Evolutionary conservation across 495 filamentous ascomycete genomes (phyloP).

Genomic region (Penicillium steckii): DNA sequence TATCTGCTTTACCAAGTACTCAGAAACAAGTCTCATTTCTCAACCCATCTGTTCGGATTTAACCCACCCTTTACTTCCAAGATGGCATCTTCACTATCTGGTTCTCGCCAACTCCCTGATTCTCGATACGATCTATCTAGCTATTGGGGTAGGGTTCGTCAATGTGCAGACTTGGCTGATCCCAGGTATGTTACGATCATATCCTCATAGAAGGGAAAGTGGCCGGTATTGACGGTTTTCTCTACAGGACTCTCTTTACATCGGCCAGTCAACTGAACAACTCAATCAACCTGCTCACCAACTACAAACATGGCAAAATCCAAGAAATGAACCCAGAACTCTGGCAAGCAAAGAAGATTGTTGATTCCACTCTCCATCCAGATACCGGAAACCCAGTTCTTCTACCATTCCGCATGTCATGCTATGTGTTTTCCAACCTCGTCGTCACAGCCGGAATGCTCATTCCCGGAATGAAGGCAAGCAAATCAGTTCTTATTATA

Average conservation of each 20-base stretch:
- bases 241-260: slow-evolving; percentile 71
- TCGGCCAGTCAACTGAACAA: slow-evolving; percentile 71
- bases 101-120: slow-evolving; percentile 75
- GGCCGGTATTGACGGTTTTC: slow-evolving; percentile 4
- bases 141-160: slow-evolving; percentile 91
- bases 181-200: slow-evolving; percentile 72
- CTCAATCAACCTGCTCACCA: slow-evolving; percentile 71
- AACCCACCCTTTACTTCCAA: too few species aligned
- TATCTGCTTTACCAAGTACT: too few species aligned
- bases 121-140: slow-evolving; percentile 89
- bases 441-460: slow-evolving; percentile 96
- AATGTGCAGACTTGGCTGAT: slow-evolving; percentile 86
- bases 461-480: slow-evolving; percentile 59
- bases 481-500: too few species aligned
- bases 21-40: too few species aligned
- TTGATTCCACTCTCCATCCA: slow-evolving; percentile 92
- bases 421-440: slow-evolving; percentile 88
- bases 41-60: too few species aligned
- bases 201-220: neutral
- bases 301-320: slow-evolving; percentile 77
- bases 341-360: slow-evolving; percentile 93
- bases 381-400: slow-evolving; percentile 90
- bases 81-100: slow-evolving; percentile 67
- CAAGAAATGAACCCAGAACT: slow-evolving; percentile 79
- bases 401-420: slow-evolving; percentile 94